A percentile compares a stretch with the other conserved stretches of the same genome.
These are phyloP conservation scores for Chlorokybus atmophyticus DNA, from an alignment of 139 green algal genomes.

Conservation along the genomic window DNA sequence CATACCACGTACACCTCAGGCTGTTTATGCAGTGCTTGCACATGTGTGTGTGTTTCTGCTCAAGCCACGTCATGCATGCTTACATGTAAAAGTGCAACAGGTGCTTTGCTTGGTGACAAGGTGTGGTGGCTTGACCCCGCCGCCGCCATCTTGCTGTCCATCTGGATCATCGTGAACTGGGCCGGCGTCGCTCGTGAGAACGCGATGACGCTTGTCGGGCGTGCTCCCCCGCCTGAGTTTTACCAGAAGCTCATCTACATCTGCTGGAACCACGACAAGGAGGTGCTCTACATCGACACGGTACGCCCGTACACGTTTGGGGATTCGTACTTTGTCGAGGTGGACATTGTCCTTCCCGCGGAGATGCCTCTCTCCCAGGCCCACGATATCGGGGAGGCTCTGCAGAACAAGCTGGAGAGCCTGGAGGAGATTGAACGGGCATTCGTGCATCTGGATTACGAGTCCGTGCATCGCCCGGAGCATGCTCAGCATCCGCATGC, in stretches of 20 bases:
- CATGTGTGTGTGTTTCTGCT: too few species aligned
- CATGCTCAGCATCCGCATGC: too few species aligned
- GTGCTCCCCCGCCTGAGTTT: conserved; percentile 25
- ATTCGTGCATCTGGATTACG: conserved; percentile 44
- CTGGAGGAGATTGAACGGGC: conserved; percentile 40
- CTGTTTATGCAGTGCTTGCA: too few species aligned
- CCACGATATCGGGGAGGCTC: conserved; percentile 33
- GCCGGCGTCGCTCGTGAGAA: conserved; percentile 33
- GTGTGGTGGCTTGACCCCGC: conserved; percentile 29
- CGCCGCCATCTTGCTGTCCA: conserved; percentile 35
- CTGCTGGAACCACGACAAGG: conserved; percentile 35
- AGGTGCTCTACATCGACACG: conserved; percentile 41
- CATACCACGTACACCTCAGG: too few species aligned
- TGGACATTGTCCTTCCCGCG: conserved; percentile 40
- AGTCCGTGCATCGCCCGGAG: conserved; percentile 37
- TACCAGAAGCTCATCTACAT: conserved; percentile 40
- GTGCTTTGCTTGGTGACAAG: conserved; percentile 21
- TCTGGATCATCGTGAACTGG: conserved; percentile 41
- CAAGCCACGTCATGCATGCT: too few species aligned
- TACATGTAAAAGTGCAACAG: too few species aligned
- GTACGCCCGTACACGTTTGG: conserved; percentile 46
- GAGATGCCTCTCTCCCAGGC: conserved; percentile 33
- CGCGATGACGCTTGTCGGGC: conserved; percentile 34
- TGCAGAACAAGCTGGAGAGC: conserved; percentile 43
- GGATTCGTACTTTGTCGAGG: conserved; percentile 36